A percentile compares a stretch with the other conserved stretches of the same genome.
Evolutionary conservation across 2,329 filamentous ascomycete genomes (phyloP).

Genomic region (Sarocladium brachiariae): DNA sequence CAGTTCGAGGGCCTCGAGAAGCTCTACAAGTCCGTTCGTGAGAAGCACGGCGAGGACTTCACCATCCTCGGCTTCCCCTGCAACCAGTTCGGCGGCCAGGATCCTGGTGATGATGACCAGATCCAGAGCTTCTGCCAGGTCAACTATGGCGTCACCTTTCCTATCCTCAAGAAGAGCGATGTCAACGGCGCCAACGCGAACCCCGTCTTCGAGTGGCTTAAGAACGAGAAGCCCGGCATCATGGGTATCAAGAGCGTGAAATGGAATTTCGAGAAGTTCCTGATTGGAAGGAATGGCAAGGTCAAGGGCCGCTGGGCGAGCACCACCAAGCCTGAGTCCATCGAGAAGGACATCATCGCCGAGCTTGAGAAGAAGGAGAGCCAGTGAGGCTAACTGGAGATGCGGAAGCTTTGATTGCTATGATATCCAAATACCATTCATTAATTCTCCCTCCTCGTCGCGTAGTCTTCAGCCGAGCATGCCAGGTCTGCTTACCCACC

Average conservation of each 20-base stretch:
- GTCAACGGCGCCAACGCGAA: slow-evolving; percentile 82
- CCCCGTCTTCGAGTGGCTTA: slow-evolving; percentile 74
- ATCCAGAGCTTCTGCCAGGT: slow-evolving; percentile 82
- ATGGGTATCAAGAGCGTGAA: slow-evolving; percentile 87
- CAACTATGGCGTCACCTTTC: slow-evolving; percentile 90
- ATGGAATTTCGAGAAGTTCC: slow-evolving; percentile 99
- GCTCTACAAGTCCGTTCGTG: slow-evolving; percentile 73
- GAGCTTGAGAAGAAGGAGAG: slow-evolving; percentile 54
- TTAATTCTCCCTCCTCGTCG: background rate
- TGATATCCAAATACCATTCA: background rate
- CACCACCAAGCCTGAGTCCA: slow-evolving; percentile 73
- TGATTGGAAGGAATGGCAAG: slow-evolving; percentile 77
- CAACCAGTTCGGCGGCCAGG: slow-evolving; percentile 93
- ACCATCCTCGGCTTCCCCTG: slow-evolving; percentile 92
- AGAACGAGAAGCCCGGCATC: slow-evolving; percentile 68
- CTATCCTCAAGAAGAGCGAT: slow-evolving; percentile 84
- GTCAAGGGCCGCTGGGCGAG: slow-evolving; percentile 84
- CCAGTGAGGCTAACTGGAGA: background rate
- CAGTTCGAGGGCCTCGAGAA: slow-evolving; percentile 89
- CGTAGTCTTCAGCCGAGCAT: background rate
- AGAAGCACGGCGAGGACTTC: slow-evolving; percentile 67
- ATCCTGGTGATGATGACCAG: slow-evolving; percentile 75
- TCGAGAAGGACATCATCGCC: slow-evolving; percentile 70
- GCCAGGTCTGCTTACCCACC: background rate
- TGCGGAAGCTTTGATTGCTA: background rate